Base-by-base conservation (phyloP, 2,329 filamentous ascomycete genomes). In the Colletotrichum simmondsii region DNA sequence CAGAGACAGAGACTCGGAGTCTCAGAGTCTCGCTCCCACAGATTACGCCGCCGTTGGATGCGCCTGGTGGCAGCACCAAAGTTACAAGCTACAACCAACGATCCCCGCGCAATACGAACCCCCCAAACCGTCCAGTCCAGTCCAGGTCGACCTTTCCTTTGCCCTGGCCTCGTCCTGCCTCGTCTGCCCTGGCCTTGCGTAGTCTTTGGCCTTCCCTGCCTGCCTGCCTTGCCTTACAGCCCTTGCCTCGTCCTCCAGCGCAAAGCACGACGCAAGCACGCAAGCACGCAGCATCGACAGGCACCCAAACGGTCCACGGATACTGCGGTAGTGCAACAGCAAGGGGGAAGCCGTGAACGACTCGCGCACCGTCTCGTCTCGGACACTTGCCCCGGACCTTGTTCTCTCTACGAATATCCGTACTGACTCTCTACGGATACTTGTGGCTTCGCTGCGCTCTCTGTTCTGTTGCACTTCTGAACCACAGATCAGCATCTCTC, bases 321-420 rank as follows among this genome's bases (percentile, higher is more conserved):
- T 26, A 24, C 14, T 52, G 60, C 60, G 59, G 60, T 49, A 52
- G 26, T 42, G 59, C 32, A 35, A 52, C n/a, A 59, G 37, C 12
- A 37, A 49, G 54, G 37, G 24, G 19, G 35, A 37, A 28, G 24
- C 22, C 2, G 22, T 53, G n/a, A 68, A 46, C 69, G 69, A 72
- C 69, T 72, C 69, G 69, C 65, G 69, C 58, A 59, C 30, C 35
- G 59, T 59, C 65, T 72, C 65, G 68, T 71, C 68, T 71, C 49
- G 32, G 58, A 42, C 65, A 58, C 35, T 66, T 52, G 57, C 60
- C 46, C 30, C 35, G 28, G 37, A 30, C 62, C 53, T 57, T 24
- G 32, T 56, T 28, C 53, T 56, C 42, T 49, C 8, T 10, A n/a
- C 42, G 19, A n/a, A 49, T 49, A 49, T n/a, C 42, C 19, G n/a